Percentiles rank a stretch among this genome's conserved stretches.
Conservation (phyloP, 495 filamentous ascomycete species). For the Hypoxylon lenormandii region DNA sequence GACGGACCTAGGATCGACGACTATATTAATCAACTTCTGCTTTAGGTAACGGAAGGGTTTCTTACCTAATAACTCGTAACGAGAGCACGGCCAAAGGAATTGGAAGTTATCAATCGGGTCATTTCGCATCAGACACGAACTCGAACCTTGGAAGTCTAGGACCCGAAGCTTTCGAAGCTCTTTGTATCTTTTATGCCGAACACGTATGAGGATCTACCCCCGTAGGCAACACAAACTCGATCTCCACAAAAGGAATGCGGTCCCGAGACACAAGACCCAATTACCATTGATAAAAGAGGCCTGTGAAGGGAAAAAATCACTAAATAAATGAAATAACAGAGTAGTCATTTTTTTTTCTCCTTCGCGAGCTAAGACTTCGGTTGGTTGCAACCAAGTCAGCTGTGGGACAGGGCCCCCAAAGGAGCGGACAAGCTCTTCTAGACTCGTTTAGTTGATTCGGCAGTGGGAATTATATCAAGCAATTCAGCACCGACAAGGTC, state of each 20-base stretch:
- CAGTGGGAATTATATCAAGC: conserved; percentile 25
- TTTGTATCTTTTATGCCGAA: conserved; percentile 36
- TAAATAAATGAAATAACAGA: conserved; percentile 24
- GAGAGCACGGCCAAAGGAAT: conserved; percentile 26
- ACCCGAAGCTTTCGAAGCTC: neutral
- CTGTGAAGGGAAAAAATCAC: conserved; percentile 14
- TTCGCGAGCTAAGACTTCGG: conserved; percentile 20
- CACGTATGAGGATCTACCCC: conserved; percentile 47
- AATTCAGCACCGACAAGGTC: conserved; percentile 23
- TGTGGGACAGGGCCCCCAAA: conserved; percentile 28
- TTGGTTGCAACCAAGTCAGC: conserved; percentile 35
- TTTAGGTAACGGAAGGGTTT: conserved; percentile 37
- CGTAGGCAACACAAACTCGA: conserved; percentile 41
- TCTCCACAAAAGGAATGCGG: conserved; percentile 48
- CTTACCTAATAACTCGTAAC: conserved; percentile 28
- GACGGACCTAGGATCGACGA: conserved; percentile 21
- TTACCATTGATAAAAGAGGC: conserved; percentile 16
- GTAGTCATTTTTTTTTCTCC: conserved; percentile 27
- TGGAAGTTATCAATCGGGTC: conserved; percentile 36
- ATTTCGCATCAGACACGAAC: conserved; percentile 42
- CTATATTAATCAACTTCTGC: conserved; percentile 37
- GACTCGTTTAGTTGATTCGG: conserved; percentile 21
- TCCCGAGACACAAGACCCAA: conserved; percentile 41
- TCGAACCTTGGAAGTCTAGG: conserved; percentile 1
- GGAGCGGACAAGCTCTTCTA: conserved; percentile 35